Evolutionary conservation across 2,329 filamentous ascomycete species (phyloP).

Genomic region (Acephala macrosclerotiorum): DNA sequence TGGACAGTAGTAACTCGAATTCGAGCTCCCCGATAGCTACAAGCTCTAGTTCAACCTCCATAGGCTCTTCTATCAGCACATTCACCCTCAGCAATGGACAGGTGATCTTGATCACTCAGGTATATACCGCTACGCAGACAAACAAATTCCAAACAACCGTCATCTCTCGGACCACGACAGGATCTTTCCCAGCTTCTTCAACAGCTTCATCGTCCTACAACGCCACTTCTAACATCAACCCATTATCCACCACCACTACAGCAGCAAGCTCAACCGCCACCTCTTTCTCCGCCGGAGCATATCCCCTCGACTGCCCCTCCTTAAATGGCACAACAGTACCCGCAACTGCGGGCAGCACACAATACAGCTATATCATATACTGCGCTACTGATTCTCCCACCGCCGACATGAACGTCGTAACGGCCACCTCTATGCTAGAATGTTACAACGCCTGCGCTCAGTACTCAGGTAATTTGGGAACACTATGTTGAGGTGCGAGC

Average conservation of each 20-base stretch:
- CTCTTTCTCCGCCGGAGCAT: not conserved
- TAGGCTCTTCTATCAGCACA: constrained; percentile 1
- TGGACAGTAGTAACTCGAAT: not conserved
- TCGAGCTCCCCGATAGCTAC: not conserved
- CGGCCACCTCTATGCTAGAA: not conserved
- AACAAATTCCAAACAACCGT: not conserved
- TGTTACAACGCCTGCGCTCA: constrained; percentile 12
- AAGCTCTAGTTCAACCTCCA: not conserved
- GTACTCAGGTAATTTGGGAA: not conserved
- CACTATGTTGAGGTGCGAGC: not conserved
- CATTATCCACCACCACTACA: not conserved
- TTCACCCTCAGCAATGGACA: not conserved
- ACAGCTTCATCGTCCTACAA: not conserved
- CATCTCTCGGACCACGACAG: not conserved
- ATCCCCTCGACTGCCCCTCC: not conserved
- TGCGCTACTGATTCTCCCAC: constrained; percentile 6
- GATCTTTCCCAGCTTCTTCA: not conserved
- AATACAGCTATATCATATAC: not conserved
- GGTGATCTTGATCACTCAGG: not conserved
- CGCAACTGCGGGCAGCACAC: not conserved
- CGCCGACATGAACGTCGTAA: not conserved
- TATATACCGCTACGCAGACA: not conserved
- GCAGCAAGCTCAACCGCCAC: not conserved
- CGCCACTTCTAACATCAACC: not conserved
- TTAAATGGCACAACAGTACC: not conserved